Evolutionary conservation across 208 protist species (phyloP).

Genomic region (Wallacemonas sp.): DNA sequence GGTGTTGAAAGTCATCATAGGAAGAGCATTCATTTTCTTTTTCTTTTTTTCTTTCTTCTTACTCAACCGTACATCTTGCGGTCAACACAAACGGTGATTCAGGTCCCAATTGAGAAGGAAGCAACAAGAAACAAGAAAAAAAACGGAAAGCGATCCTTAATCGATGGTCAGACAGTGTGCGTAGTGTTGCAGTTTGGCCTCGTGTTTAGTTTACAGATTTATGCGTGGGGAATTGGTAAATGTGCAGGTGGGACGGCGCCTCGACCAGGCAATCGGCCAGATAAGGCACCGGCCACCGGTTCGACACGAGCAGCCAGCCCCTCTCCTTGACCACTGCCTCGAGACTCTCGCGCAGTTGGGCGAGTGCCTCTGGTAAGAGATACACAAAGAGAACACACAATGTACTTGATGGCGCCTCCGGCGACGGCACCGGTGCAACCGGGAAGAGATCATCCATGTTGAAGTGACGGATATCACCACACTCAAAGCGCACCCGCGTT

Average conservation of each 20-base stretch:
- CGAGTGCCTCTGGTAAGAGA: slow-evolving; percentile 63
- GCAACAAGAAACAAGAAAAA: too few relatives aligned
- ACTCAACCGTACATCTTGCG: too few relatives aligned
- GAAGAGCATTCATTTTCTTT: too few relatives aligned
- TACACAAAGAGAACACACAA: slow-evolving; percentile 62
- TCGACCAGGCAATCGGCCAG: slow-evolving; percentile 26
- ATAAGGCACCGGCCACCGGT: slow-evolving; percentile 58
- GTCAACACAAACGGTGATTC: too few relatives aligned
- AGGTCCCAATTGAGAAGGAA: too few relatives aligned
- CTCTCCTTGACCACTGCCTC: slow-evolving; percentile 30
- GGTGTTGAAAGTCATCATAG: too few relatives aligned
- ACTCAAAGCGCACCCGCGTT: slow-evolving; percentile 19
- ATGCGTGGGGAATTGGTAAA: slow-evolving; percentile 46
- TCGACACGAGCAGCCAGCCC: slow-evolving; percentile 53
- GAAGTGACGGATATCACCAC: slow-evolving; percentile 36
- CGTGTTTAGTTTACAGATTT: too few relatives aligned
- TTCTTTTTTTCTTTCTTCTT: too few relatives aligned
- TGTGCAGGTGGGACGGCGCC: slow-evolving; percentile 31
- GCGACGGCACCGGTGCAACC: background rate
- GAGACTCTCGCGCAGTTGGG: slow-evolving; percentile 43
- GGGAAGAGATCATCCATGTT: slow-evolving; percentile 37
- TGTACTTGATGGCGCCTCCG: background rate
- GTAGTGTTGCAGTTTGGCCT: too few relatives aligned
- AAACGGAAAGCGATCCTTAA: too few relatives aligned
- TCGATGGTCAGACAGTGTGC: too few relatives aligned